phyloP scores from a whole-genome alignment of 257 asterid genomes.

The Nicotiana noctiflora region DNA sequence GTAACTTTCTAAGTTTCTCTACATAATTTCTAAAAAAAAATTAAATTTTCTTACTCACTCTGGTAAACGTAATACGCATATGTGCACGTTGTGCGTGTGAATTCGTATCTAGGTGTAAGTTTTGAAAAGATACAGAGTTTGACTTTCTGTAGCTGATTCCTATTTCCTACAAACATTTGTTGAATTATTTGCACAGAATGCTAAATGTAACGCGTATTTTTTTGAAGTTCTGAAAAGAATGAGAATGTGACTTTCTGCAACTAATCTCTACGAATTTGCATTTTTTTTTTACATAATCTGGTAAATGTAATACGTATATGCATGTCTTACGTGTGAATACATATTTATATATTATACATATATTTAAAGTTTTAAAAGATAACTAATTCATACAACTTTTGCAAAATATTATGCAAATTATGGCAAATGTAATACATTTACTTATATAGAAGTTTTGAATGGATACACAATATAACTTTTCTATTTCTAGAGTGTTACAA shows the following conservation, averaged over 20 bases:
- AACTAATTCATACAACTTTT: not conserved
- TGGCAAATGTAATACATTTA: too few species aligned
- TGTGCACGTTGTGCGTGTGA: too few species aligned
- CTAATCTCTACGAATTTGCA: not conserved
- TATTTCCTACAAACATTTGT: not conserved
- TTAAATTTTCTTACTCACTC: not conserved
- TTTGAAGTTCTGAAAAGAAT: not conserved
- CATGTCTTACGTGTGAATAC: not conserved
- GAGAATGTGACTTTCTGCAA: not conserved
- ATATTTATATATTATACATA: not conserved
- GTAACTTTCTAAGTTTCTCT: slow-evolving; percentile 32
- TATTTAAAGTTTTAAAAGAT: not conserved
- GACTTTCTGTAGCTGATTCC: not conserved
- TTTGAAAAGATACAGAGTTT: too few species aligned
- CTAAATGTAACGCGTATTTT: not conserved
- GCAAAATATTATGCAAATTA: too few species aligned
- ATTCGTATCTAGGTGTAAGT: too few species aligned
- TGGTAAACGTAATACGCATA: not conserved
- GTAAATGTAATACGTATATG: not conserved
- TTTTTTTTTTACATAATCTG: not conserved
- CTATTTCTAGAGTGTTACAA: too few species aligned
- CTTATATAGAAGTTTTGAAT: too few species aligned
- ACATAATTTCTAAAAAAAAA: not conserved
- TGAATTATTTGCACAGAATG: not conserved
- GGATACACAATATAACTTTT: too few species aligned